Percentiles rank a stretch among this genome's conserved stretches.
Conservation (phyloP, 2,329 filamentous ascomycete genomes). For the Pseudopyricularia javanii region DNA sequence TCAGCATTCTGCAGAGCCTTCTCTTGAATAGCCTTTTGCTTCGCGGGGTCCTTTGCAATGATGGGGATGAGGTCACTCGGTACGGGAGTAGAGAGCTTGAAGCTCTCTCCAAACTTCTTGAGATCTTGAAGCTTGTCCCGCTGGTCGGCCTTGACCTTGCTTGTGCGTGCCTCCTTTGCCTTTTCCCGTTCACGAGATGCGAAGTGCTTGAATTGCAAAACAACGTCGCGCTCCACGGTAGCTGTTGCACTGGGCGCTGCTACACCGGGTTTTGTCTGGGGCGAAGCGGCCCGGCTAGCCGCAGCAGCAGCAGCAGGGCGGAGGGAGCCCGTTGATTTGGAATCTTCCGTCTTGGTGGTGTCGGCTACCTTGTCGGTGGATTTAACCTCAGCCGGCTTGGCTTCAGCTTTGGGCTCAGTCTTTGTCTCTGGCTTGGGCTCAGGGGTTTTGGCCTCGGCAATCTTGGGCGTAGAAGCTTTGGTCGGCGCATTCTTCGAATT, state of each 20-base stretch:
- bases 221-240: constrained; percentile 49
- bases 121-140: constrained; percentile 87
- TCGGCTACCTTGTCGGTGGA: constrained; percentile 10
- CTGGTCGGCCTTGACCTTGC: constrained; percentile 61
- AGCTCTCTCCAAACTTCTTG: constrained; percentile 86
- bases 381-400: constrained; percentile 17
- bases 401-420: constrained; percentile 18
- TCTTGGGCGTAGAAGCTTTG: constrained; percentile 23
- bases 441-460: constrained; percentile 18
- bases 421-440: constrained; percentile 15
- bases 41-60: constrained; percentile 89
- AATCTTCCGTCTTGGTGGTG: constrained; percentile 3
- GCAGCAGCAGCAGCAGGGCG: constrained; percentile 19
- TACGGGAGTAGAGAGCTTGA: constrained; percentile 89
- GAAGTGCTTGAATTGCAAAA: constrained; percentile 53
- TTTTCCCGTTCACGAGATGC: constrained; percentile 42
- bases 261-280: constrained; percentile 24
- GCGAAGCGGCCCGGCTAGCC: constrained; percentile 26
- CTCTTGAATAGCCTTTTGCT: constrained; percentile 86
- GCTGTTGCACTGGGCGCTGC: constrained; percentile 40
- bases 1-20: constrained; percentile 71
- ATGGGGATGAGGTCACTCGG: constrained; percentile 87
- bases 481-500: neutral
- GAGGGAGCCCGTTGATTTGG: constrained; percentile 7
- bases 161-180: constrained; percentile 42